These are phyloP conservation scores for Selaginella tamariscina DNA, from an alignment of 75 land plant species.

Conservation along the genomic window DNA sequence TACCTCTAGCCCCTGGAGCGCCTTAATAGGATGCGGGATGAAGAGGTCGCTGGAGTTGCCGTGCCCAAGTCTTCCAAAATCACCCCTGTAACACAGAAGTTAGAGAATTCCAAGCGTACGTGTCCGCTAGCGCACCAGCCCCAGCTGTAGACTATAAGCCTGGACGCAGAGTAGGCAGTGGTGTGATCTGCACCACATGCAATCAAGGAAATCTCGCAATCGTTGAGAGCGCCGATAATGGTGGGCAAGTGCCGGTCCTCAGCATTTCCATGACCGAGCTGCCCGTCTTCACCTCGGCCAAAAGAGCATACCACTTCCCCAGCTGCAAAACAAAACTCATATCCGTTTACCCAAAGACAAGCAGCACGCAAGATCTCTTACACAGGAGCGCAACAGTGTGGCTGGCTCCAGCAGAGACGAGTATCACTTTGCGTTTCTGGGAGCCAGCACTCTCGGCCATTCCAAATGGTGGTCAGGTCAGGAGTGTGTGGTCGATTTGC, in stretches of 20 bases:
- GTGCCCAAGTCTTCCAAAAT: conserved; percentile 96
- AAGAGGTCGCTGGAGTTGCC: conserved; percentile 96
- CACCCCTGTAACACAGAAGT: conserved; percentile 51
- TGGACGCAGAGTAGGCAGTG: conserved; percentile 60
- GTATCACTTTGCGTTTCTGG: conserved; percentile 23
- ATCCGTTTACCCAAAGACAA: not conserved
- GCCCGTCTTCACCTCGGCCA: conserved; percentile 99
- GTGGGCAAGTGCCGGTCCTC: conserved; percentile 70
- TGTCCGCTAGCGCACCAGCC: conserved; percentile 49
- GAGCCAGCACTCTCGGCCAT: too few relatives aligned
- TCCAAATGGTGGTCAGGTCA: too few relatives aligned
- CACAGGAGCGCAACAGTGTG: conserved; percentile 93
- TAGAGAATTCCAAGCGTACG: not conserved
- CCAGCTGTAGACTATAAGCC: conserved; percentile 69
- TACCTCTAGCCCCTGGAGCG: conserved; percentile 57
- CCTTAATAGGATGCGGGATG: conserved; percentile 72
- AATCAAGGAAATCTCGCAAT: conserved; percentile 50
- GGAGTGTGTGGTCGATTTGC: too few relatives aligned
- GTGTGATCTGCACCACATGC: conserved; percentile 98
- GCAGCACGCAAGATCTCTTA: conserved; percentile 20
- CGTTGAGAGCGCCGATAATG: conserved; percentile 56
- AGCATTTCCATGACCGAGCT: conserved; percentile 92
- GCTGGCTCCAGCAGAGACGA: conserved; percentile 89
- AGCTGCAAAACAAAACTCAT: conserved; percentile 36
- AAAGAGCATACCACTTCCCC: conserved; percentile 77